Base-by-base conservation (phyloP, 352 stramenopile species). In the Globisporangium echinulatum region DNA sequence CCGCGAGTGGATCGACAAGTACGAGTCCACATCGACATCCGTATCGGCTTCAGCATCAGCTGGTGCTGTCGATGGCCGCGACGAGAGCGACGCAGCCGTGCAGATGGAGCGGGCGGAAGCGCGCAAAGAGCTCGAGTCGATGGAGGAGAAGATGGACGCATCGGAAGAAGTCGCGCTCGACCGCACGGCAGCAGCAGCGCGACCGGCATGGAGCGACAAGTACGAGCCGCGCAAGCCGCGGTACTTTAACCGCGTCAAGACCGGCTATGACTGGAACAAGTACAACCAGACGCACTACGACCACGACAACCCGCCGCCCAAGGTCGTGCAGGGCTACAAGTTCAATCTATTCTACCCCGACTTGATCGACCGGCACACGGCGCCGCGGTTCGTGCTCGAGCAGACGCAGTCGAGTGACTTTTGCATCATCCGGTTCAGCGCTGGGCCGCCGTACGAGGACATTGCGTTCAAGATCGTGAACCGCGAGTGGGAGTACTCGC, bases 211-310 rank as follows among this genome's bases (percentile, higher is more conserved):
- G 96, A 92, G 95, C 72, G 92, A 98, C 61, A 98, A 98, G 75
- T 99, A 98, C 75, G 82, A 94, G 59, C 96, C 97, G 14, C 90
- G 97, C 43, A 99, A 99, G 71, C 97, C 97, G 7, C 85, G 96
- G 4, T 99, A 99, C 77, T 99, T 99, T 63, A 99, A 99, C 80
- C 94, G 97, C 43, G 96, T 99, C 68, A 98, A 98, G 80, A 99
- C 96, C 2, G 97, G 97, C 39, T 99, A 98, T 72, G 97, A 99
- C 75, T 99, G 97, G 96, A 99, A 99, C 86, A 98, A 98, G 79
- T 99, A 99, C 89, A 99, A 99, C 78, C 96, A 99, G 72, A 98
- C 96, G 52, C 97, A 99, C 75, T 99, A 99, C 74, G 97, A 99
- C 82, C 85, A 95, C 65, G 97, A 99, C 71, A 99, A 99, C 68